A percentile compares a stretch with the other conserved stretches of the same genome.
These are phyloP conservation scores for Theileria annulata DNA, from an alignment of 169 alveolate species.

Conservation along the genomic window DNA sequence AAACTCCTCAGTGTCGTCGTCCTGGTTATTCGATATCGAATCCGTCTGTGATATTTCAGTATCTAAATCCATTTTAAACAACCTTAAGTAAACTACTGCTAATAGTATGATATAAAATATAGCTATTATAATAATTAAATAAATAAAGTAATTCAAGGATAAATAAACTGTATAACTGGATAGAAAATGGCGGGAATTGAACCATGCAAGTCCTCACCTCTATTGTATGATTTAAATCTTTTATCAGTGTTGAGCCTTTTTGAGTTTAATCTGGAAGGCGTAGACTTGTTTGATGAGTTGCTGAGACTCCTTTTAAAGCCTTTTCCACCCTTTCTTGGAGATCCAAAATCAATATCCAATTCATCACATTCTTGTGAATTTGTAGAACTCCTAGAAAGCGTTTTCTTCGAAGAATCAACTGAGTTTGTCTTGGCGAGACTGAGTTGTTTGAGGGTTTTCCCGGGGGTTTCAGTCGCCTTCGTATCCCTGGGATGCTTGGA, in stretches of 20 bases:
- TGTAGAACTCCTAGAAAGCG: not conserved
- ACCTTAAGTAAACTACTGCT: not conserved
- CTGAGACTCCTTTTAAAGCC: not conserved
- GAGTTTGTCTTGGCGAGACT: not conserved
- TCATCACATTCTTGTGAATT: slow-evolving; percentile 3
- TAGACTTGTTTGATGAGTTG: slow-evolving; percentile 13
- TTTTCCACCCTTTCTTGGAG: slow-evolving; percentile 1
- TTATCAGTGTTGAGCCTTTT: not conserved
- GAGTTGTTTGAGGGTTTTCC: slow-evolving; percentile 3
- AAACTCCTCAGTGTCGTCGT: not conserved
- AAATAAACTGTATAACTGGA: not conserved
- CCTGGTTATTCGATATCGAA: not conserved
- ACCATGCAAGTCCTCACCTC: not conserved
- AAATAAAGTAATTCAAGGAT: not conserved
- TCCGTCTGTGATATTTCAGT: not conserved
- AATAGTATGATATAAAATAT: not conserved
- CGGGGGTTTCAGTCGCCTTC: not conserved
- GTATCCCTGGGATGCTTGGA: not conserved
- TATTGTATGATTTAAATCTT: not conserved
- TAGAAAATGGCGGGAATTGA: no score
- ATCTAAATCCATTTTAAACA: not conserved
- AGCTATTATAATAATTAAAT: no score
- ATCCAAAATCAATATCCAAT: not conserved
- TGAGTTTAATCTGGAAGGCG: slow-evolving; percentile 1
- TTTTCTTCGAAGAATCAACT: not conserved